Base-by-base conservation (phyloP, 164 flowering plant species). In the Aristolochia fimbriata region DNA sequence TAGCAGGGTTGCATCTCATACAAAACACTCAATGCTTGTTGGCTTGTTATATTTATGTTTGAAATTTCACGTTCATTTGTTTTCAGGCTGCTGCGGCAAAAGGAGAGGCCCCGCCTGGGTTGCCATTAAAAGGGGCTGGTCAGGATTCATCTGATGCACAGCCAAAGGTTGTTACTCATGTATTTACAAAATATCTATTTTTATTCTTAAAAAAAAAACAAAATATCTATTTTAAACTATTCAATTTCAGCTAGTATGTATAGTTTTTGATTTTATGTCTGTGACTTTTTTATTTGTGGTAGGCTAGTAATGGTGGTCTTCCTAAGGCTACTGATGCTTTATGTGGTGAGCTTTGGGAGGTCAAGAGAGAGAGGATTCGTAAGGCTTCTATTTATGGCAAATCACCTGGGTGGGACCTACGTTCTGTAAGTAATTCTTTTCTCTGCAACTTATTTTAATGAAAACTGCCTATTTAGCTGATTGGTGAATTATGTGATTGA, bases 41-140 rank as follows among this genome's bases (percentile, higher is more conserved):
- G n/a, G n/a, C n/a, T n/a, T n/a, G n/a, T n/a, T n/a, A n/a, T n/a
- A n/a, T n/a, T 31, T 31, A 7, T 31, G 37, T 7, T 31, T 37
- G 12, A 37, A 37, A 37, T 37, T 49, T 49, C n/a, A 15, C 10
- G 12, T 5, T 49, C 22, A 17, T 56, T 56, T 31, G 2, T 56
- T 10, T 27, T 15, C 45, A 94, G 99, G 97, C 97, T 62, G 96
- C 99, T 68, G 93, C 99, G 16, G 90, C 93, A 52, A 94, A 94
- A 79, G 99, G 99, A 53, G 97, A 94, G 81, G 93, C 99, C 53
- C 99, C 99, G 66, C 86, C 80, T 68, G 99, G 99, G 21, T 92
- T 94, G 47, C 97, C 99, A 68, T 52, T 94, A 51, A 94, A 88
- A 73, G 96, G 97, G 41, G 86, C 91, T 62, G 96, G 99, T 65